These are phyloP conservation scores for Penicillium sclerotigenum DNA, from an alignment of 2,329 filamentous ascomycete species.

Conservation along the genomic window DNA sequence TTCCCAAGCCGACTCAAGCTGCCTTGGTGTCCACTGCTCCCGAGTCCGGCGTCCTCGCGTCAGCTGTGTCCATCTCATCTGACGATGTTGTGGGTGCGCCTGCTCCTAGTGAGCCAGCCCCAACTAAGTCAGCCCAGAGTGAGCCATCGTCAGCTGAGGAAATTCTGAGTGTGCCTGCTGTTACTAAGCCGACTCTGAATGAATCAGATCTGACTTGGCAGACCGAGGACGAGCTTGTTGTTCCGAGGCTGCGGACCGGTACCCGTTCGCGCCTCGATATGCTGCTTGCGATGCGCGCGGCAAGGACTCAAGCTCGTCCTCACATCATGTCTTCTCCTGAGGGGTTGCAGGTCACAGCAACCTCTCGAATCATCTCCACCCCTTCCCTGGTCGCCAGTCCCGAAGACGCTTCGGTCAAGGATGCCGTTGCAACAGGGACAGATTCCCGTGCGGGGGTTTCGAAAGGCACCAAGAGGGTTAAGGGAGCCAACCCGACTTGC, in stretches of 20 bases:
- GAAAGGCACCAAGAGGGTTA: not conserved
- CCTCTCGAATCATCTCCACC: not conserved
- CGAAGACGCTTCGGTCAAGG: not conserved
- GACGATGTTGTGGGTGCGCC: not conserved
- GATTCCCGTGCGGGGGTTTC: conserved; percentile 9
- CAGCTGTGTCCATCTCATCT: not conserved
- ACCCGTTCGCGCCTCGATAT: not conserved
- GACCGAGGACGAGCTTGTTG: not conserved
- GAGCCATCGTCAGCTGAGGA: not conserved
- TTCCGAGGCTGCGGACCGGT: not conserved
- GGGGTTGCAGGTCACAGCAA: conserved; percentile 1
- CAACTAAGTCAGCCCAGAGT: not conserved
- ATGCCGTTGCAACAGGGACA: conserved; percentile 1
- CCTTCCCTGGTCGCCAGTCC: not conserved
- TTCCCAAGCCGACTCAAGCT: not conserved
- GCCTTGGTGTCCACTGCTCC: not conserved
- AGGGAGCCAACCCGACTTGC: not conserved
- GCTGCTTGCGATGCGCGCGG: not conserved
- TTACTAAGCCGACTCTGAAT: not conserved
- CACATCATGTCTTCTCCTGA: not conserved
- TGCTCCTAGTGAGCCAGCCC: not conserved
- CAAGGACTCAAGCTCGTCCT: not conserved
- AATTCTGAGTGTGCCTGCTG: not conserved
- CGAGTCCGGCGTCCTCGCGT: not conserved
- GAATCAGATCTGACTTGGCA: not conserved